Conservation (phyloP, 2,329 filamentous ascomycete genomes). For the Hawksworthiomyces lignivorus region DNA sequence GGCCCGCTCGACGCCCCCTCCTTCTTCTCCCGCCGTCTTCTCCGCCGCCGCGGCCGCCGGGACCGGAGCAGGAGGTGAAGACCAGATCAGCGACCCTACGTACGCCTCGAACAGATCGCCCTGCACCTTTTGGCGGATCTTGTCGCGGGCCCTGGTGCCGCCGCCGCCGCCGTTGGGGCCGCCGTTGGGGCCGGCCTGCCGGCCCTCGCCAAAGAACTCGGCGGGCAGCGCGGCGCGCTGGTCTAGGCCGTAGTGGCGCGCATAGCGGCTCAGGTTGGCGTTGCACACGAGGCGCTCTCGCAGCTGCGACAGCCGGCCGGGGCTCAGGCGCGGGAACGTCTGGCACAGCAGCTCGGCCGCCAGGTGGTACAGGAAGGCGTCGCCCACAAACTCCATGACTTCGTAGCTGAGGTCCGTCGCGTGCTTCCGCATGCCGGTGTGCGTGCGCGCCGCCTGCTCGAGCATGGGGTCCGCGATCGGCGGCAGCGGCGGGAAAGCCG, state of each 20-base stretch:
- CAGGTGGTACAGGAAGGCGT: constrained; percentile 69
- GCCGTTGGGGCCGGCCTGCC: constrained; percentile 14
- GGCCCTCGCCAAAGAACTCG: constrained; percentile 31
- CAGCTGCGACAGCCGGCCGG: constrained; percentile 66
- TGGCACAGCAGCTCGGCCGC: constrained; percentile 65
- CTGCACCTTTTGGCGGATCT: constrained; percentile 61
- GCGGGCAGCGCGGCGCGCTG: constrained; percentile 50
- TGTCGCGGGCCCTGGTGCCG: constrained; percentile 37
- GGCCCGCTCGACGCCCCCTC: constrained; percentile 51
- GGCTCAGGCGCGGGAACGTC: constrained; percentile 56
- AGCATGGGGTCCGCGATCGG: constrained; percentile 51
- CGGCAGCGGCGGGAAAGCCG: constrained; percentile 53
- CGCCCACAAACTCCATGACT: constrained; percentile 79
- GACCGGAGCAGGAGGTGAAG: too few species aligned
- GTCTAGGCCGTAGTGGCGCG: constrained; percentile 63
- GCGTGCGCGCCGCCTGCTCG: constrained; percentile 58
- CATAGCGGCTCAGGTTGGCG: constrained; percentile 62
- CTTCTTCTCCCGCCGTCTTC: constrained; percentile 18
- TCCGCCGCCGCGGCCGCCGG: constrained; percentile 35
- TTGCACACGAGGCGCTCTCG: constrained; percentile 79
- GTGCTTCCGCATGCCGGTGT: constrained; percentile 37
- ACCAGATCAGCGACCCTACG: constrained; percentile 68
- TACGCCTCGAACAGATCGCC: constrained; percentile 91
- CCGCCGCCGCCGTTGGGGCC: too few species aligned
- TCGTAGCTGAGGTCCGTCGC: constrained; percentile 57